These are phyloP conservation scores for Metarhizium robertsii DNA, from an alignment of 2,329 filamentous ascomycete genomes.

Conservation along the genomic window DNA sequence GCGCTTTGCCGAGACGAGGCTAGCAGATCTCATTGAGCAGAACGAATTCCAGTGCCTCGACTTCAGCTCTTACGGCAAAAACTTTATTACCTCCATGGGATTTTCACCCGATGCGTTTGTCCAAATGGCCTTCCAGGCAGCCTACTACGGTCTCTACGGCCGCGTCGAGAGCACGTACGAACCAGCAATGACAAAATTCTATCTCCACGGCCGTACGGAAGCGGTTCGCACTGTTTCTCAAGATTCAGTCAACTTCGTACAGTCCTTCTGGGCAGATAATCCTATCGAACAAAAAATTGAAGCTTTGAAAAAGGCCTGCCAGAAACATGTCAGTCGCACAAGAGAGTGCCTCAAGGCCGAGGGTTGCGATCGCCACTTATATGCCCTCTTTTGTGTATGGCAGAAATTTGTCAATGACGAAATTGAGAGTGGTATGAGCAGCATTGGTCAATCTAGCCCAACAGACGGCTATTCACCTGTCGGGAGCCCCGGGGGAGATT, in stretches of 20 bases:
- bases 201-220: conserved; percentile 87
- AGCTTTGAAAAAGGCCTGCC: conserved; percentile 71
- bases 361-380: conserved; percentile 87
- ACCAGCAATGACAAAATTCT: conserved; percentile 95
- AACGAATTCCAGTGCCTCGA: conserved; percentile 93
- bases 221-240: conserved; percentile 79
- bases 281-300: conserved; percentile 76
- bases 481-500: conserved; percentile 45
- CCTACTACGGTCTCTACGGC: conserved; percentile 94
- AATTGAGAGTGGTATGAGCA: conserved; percentile 41
- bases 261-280: conserved; percentile 90
- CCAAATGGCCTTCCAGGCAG: conserved; percentile 98
- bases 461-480: conserved; percentile 37
- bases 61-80: conserved; percentile 85
- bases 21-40: conserved; percentile 91
- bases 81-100: conserved; percentile 94
- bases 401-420: conserved; percentile 72
- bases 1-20: conserved; percentile 87
- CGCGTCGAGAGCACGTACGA: conserved; percentile 93
- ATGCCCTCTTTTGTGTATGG: conserved; percentile 92
- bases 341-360: conserved; percentile 81
- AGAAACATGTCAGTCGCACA: conserved; percentile 72
- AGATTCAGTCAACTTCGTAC: conserved; percentile 80
- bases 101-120: conserved; percentile 97
- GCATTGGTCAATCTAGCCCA: conserved; percentile 57